These are phyloP conservation scores for Rhizopogon vinicolor DNA, from an alignment of 768 basidiomycete species.

Conservation along the genomic window DNA sequence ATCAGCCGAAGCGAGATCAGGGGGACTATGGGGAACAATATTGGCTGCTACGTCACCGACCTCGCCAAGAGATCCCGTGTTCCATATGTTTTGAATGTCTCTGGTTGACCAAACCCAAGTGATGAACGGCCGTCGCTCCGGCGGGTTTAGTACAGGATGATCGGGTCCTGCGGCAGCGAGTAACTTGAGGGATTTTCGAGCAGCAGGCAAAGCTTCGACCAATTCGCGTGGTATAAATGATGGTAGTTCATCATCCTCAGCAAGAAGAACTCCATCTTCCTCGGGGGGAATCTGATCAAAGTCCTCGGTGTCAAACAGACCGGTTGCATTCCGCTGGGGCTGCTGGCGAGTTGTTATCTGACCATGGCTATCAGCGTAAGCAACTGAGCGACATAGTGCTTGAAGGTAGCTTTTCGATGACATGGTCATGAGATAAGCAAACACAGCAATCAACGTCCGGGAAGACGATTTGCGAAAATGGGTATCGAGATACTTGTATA, in stretches of 20 bases:
- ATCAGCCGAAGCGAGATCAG: neutral
- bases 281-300: conserved; percentile 35
- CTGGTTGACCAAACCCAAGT: conserved; percentile 63
- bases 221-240: conserved; percentile 55
- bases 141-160: conserved; percentile 47
- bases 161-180: conserved; percentile 61
- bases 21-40: conserved; percentile 1
- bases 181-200: conserved; percentile 64
- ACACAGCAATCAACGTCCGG: conserved; percentile 41
- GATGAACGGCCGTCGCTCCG: conserved; percentile 24
- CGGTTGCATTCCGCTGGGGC: conserved; percentile 11
- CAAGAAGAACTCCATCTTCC: conserved; percentile 35
- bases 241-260: conserved; percentile 45
- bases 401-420: conserved; percentile 62
- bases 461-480: conserved; percentile 55
- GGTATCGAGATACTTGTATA: conserved; percentile 52
- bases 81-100: conserved; percentile 49
- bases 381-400: conserved; percentile 54
- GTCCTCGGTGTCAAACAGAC: conserved; percentile 24
- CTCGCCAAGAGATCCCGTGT: conserved; percentile 5
- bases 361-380: conserved; percentile 34
- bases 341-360: conserved; percentile 13
- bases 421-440: conserved; percentile 65
- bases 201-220: conserved; percentile 51
- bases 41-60: conserved; percentile 9